Evolutionary conservation across 1,284 basidiomycete genomes (phyloP).

Genomic region (Papiliotrema laurentii): DNA sequence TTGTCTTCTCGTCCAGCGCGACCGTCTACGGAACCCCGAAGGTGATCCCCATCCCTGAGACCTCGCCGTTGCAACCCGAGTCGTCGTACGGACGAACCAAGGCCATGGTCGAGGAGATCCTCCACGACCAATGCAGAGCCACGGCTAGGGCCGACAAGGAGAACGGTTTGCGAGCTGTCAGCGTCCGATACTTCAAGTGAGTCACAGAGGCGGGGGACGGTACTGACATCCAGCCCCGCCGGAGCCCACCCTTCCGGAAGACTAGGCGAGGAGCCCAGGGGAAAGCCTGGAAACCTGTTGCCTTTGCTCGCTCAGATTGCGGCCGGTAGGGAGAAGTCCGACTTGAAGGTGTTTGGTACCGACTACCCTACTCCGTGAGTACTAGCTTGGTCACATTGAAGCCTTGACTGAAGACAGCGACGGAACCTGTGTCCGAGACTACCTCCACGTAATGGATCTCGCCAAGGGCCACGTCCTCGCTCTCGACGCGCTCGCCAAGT

Average conservation of each 20-base stretch:
- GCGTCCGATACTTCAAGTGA: slow-evolving; percentile 88
- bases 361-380: slow-evolving; percentile 91
- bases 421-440: slow-evolving; percentile 96
- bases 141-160: slow-evolving; percentile 36
- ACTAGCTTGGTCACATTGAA: neutral
- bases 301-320: slow-evolving; percentile 96
- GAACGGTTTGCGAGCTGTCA: slow-evolving; percentile 34
- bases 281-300: slow-evolving; percentile 90
- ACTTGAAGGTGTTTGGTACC: slow-evolving; percentile 91
- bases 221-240: slow-evolving; percentile 64
- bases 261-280: slow-evolving; percentile 94
- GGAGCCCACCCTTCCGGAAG: slow-evolving; percentile 93
- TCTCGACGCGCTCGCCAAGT: slow-evolving; percentile 62
- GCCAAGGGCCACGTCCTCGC: slow-evolving; percentile 90
- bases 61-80: slow-evolving; percentile 79
- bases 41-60: slow-evolving; percentile 89
- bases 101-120: slow-evolving; percentile 85
- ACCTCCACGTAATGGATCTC: slow-evolving; percentile 94
- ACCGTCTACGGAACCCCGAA: slow-evolving; percentile 98
- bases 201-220: slow-evolving; percentile 26
- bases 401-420: slow-evolving; percentile 53
- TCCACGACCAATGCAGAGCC: slow-evolving; percentile 84
- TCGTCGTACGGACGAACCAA: slow-evolving; percentile 96
- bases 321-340: slow-evolving; percentile 76
- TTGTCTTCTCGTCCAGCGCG: slow-evolving; percentile 97